Evolutionary conservation across 345 rosid species (phyloP).

Genomic region (Rhizophora mangle): DNA sequence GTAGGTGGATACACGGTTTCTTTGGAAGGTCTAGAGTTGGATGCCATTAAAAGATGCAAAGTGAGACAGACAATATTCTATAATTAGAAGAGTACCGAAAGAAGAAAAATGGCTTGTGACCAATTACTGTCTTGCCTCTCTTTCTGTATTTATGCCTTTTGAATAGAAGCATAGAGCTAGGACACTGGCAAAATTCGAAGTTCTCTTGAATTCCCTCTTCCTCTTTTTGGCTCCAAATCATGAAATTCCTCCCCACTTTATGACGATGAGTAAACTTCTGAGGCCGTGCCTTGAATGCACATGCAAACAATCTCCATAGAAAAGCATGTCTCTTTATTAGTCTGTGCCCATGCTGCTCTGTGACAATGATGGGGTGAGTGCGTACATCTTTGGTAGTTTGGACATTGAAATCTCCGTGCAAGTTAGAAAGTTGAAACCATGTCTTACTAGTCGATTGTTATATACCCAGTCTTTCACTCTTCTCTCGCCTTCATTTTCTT

Average conservation of each 20-base stretch:
- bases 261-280: constrained; percentile 1
- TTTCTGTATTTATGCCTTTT: constrained; percentile 2
- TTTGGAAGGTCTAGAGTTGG: constrained; percentile 11
- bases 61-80: constrained; percentile 11
- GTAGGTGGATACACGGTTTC: not conserved
- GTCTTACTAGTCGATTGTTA: not conserved
- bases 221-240: not conserved
- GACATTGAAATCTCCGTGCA: not conserved
- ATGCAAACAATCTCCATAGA: not conserved
- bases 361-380: not conserved
- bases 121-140: constrained; percentile 16
- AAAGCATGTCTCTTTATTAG: not conserved
- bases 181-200: not conserved
- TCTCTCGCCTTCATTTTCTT: too few relatives aligned
- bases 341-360: not conserved
- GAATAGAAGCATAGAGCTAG: not conserved
- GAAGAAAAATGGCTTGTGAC: constrained; percentile 16
- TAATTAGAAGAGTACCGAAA: constrained; percentile 11
- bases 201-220: not conserved
- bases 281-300: not conserved
- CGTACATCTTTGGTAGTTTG: not conserved
- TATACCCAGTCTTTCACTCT: too few relatives aligned
- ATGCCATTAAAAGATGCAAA: constrained; percentile 10
- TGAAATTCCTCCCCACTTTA: not conserved
- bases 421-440: not conserved